Percentiles rank a stretch among this genome's conserved stretches.
These are phyloP conservation scores for Microsporum canis DNA, from an alignment of 2,329 filamentous ascomycete species.

Conservation along the genomic window DNA sequence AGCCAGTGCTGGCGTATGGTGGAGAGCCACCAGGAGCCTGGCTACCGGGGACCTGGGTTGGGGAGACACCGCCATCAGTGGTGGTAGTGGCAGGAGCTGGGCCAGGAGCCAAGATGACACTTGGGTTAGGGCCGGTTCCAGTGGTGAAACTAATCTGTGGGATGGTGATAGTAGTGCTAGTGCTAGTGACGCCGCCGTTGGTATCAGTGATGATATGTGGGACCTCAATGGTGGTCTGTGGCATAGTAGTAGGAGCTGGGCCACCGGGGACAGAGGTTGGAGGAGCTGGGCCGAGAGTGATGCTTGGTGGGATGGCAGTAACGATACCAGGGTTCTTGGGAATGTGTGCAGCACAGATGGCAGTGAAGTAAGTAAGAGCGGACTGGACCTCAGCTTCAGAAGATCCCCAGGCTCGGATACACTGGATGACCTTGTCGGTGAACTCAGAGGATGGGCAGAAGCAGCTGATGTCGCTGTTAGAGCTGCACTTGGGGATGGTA, in stretches of 20 bases:
- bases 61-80: slow-evolving; percentile 4
- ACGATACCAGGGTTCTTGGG: slow-evolving; percentile 72
- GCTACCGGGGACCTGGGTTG: slow-evolving; percentile 6
- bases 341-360: slow-evolving; percentile 71
- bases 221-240: slow-evolving; percentile 32
- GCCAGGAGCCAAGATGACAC: slow-evolving; percentile 25
- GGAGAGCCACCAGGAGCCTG: neutral
- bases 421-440: slow-evolving; percentile 67
- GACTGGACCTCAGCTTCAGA: slow-evolving; percentile 54
- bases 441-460: slow-evolving; percentile 74
- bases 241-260: slow-evolving; percentile 4
- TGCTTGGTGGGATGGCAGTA: slow-evolving; percentile 56
- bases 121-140: slow-evolving; percentile 16
- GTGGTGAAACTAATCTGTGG: slow-evolving; percentile 36
- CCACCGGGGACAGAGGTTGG: slow-evolving; percentile 36
- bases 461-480: slow-evolving; percentile 73
- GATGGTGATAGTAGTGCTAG: slow-evolving; percentile 31
- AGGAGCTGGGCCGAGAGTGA: slow-evolving; percentile 36
- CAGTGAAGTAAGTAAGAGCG: slow-evolving; percentile 75
- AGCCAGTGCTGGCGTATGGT: slow-evolving; percentile 6
- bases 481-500: slow-evolving; percentile 57
- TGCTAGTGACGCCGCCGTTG: slow-evolving; percentile 8
- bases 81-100: slow-evolving; percentile 12
- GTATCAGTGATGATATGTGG: slow-evolving; percentile 20
- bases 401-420: slow-evolving; percentile 65